Evolutionary conservation across 768 basidiomycete genomes (phyloP).

Genomic region (Favolaschia claudopus): DNA sequence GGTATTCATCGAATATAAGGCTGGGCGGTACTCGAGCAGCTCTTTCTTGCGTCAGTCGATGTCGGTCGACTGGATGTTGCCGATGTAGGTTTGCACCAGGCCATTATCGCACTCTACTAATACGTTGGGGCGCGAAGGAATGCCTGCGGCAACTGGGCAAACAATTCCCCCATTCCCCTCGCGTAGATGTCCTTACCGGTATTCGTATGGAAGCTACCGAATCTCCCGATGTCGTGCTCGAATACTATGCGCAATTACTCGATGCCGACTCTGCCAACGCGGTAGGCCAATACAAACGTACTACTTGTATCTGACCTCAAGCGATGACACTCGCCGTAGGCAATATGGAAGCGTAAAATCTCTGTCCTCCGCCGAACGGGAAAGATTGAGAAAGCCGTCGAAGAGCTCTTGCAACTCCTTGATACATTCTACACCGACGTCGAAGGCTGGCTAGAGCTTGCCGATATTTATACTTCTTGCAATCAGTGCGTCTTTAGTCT

Average conservation of each 20-base stretch:
- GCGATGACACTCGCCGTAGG: conserved; percentile 44
- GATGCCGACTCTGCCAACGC: conserved; percentile 72
- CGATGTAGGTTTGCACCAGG: conserved; percentile 59
- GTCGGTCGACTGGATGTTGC: conserved; percentile 75
- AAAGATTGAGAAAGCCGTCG: conserved; percentile 69
- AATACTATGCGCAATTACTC: conserved; percentile 72
- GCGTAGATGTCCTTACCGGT: conserved; percentile 80
- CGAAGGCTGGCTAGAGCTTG: conserved; percentile 89
- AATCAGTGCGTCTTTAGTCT: conserved; percentile 63
- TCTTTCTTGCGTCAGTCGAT: conserved; percentile 80
- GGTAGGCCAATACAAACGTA: conserved; percentile 50
- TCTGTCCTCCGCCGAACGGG: conserved; percentile 72
- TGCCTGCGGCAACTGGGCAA: conserved; percentile 67
- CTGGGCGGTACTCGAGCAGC: conserved; percentile 84
- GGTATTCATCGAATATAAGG: conserved; percentile 46
- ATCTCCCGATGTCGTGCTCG: conserved; percentile 60
- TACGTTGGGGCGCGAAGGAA: conserved; percentile 47
- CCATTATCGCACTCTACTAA: not conserved
- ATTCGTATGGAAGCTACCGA: conserved; percentile 79
- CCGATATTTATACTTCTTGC: conserved; percentile 78
- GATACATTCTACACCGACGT: conserved; percentile 91
- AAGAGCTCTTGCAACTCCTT: conserved; percentile 74
- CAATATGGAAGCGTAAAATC: conserved; percentile 83
- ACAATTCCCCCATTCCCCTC: conserved; percentile 81
- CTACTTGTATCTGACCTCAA: not conserved